Conservation (phyloP, 306 rosid genomes). For the Oemleria cerasiformis region DNA sequence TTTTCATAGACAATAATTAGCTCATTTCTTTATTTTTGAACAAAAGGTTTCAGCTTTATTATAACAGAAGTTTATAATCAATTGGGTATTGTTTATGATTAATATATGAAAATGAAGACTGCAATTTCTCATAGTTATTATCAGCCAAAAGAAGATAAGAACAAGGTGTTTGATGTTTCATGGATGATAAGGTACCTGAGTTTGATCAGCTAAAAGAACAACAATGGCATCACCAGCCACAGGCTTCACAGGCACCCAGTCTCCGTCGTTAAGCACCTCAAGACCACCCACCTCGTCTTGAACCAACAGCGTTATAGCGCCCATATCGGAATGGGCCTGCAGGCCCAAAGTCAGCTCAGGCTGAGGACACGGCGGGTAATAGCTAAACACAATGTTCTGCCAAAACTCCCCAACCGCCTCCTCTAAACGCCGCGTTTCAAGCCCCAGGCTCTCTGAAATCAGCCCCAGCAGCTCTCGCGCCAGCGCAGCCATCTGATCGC, state of each 20-base stretch:
- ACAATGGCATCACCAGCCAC: conserved; percentile 60
- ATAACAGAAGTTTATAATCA: background rate
- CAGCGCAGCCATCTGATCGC: conserved; percentile 51
- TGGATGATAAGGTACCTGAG: conserved; percentile 55
- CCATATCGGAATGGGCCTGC: conserved; percentile 87
- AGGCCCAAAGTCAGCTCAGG: conserved; percentile 85
- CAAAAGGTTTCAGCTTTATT: background rate
- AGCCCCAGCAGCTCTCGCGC: conserved; percentile 60
- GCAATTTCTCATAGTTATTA: background rate
- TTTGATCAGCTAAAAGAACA: conserved; percentile 80
- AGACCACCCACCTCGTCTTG: conserved; percentile 91
- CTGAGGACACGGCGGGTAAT: conserved; percentile 85
- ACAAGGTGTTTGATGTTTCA: background rate
- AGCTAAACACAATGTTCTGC: conserved; percentile 86
- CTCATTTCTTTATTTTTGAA: background rate
- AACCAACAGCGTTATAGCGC: conserved; percentile 70
- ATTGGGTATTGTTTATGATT: background rate
- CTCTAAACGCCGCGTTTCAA: conserved; percentile 55
- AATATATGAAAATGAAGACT: background rate
- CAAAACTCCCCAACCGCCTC: conserved; percentile 61
- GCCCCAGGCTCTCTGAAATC: conserved; percentile 69
- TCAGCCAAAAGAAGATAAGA: background rate
- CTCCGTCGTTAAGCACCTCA: conserved; percentile 53
- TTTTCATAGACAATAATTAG: background rate
- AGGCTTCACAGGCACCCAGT: conserved; percentile 69